Evolutionary conservation across 139 green algal species (phyloP), one percentile per base, ranked within the genome.

Genomic region (Ettlia oleoabundans): DNA sequence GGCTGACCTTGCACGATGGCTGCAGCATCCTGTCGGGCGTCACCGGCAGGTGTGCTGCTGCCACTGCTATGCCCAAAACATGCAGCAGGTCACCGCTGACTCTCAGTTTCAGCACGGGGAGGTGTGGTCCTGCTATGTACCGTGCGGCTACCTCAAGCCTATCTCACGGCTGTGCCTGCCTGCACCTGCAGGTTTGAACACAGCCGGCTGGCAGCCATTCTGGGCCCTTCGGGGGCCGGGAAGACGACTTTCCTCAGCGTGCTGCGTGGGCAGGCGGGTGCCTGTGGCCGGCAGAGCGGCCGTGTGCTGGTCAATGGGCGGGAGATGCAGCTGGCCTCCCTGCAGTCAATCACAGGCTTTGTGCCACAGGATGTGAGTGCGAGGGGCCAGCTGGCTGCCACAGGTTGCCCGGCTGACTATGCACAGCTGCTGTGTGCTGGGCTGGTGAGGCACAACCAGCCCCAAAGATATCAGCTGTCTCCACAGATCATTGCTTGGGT

Each of bases 181-280:
- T 87, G 26, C 43, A 19, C 15, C 32, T 24, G 68, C 40, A 74
- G 69, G 42, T 92, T 92, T 63, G 69, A 69, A 26, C 86, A 89
- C 38, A 83, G 66, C 69, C 79, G 87, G 43, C 64, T 91, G 51
- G 43, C 67, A 32, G 88, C 86, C 37, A 70, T 92, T 28, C 84
- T 92, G 84, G 88, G 88, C 15, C 86, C 88, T 8, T 77, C 32
- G 22, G 86, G 88, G 22, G 87, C 87, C 15, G 88, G 88, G 38
- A 92, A 92, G 81, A 83, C 82, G 9, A 92, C 88, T 2, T 82
- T 92, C 35, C 80, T 92, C 24, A 81, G 82, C 42, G 87, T 88
- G 35, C 83, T 92, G 24, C 81, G 80, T 42, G 86, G 88, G 41
- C 91, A 77, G 55, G 73, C 81, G 2, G 47, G 51, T 38, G 64